Percentiles rank a stretch among this genome's conserved stretches.
phyloP scores from a whole-genome alignment of 1,284 basidiomycete species.

The Malassezia nana region DNA sequence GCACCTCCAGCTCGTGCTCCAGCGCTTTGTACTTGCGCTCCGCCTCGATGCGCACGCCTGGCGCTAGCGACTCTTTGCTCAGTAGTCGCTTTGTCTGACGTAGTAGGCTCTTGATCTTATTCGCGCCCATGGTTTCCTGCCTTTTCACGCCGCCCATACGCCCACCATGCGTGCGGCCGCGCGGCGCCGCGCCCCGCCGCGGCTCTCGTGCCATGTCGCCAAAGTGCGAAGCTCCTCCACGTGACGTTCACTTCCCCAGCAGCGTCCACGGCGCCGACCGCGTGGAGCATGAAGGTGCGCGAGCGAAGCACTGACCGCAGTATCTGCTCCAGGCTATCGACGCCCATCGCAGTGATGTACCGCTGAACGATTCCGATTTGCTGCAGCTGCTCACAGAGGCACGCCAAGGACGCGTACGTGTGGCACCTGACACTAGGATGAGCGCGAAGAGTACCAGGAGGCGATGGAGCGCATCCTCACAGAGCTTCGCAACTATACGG shows the following conservation, averaged over 20 bases:
- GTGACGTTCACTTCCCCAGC: not conserved
- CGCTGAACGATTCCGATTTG: constrained; percentile 36
- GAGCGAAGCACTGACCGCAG: constrained; percentile 15
- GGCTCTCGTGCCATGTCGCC: not conserved
- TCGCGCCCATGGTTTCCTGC: constrained; percentile 4
- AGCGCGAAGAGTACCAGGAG: constrained; percentile 43
- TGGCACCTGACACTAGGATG: constrained; percentile 24
- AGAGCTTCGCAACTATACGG: constrained; percentile 43
- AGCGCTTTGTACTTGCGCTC: constrained; percentile 11
- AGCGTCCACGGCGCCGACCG: not conserved
- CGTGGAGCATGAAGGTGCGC: constrained; percentile 15
- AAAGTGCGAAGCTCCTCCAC: not conserved
- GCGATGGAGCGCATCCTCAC: constrained; percentile 44
- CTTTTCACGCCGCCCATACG: not conserved
- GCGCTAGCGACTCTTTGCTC: constrained; percentile 5
- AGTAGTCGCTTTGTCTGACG: constrained; percentile 15
- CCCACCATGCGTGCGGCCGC: not conserved
- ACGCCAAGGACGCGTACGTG: constrained; percentile 30
- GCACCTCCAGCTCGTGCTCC: constrained; percentile 11
- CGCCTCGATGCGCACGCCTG: constrained; percentile 16
- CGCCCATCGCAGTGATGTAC: constrained; percentile 32
- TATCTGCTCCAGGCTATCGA: constrained; percentile 47
- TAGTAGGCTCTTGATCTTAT: constrained; percentile 12
- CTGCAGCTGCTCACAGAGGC: constrained; percentile 38
- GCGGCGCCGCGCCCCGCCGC: not conserved